A percentile compares a stretch with the other conserved stretches of the same genome.
Conservation (phyloP, 2,329 filamentous ascomycete species). For the Didymella pinodella region DNA sequence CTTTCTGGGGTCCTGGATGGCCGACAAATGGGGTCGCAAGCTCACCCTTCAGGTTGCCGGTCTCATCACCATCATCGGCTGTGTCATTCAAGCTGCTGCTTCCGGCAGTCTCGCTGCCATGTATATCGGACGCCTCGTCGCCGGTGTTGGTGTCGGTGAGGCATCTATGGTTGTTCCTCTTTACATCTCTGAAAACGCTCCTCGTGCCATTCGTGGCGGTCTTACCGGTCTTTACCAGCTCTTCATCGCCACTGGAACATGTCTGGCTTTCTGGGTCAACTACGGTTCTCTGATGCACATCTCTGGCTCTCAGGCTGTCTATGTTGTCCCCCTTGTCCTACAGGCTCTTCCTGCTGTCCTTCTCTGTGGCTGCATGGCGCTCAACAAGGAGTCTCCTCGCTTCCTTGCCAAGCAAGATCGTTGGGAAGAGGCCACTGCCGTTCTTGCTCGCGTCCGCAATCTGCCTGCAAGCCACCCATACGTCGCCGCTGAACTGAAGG, state of each 20-base stretch:
- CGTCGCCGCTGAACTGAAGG: slow-evolving; percentile 48
- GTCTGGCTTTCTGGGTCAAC: slow-evolving; percentile 64
- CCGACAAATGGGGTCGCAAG: slow-evolving; percentile 65
- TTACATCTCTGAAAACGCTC: slow-evolving; percentile 68
- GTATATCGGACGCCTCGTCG: slow-evolving; percentile 69
- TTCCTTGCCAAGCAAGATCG: slow-evolving; percentile 73
- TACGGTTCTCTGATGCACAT: slow-evolving; percentile 60
- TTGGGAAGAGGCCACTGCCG: slow-evolving; percentile 68
- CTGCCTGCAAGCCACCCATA: slow-evolving; percentile 53
- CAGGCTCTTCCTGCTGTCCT: slow-evolving; percentile 70
- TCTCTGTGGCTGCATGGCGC: slow-evolving; percentile 66
- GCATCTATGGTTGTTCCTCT: slow-evolving; percentile 67
- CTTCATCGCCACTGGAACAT: slow-evolving; percentile 62
- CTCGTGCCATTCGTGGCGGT: slow-evolving; percentile 66
- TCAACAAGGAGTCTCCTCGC: slow-evolving; percentile 72
- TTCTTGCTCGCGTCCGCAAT: slow-evolving; percentile 65
- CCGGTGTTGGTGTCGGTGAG: slow-evolving; percentile 61
- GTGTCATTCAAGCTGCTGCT: slow-evolving; percentile 70
- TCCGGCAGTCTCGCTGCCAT: slow-evolving; percentile 67
- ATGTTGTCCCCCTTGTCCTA: slow-evolving; percentile 69
- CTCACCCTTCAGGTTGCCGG: slow-evolving; percentile 64
- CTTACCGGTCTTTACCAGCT: slow-evolving; percentile 69
- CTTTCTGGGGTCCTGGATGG: slow-evolving; percentile 63
- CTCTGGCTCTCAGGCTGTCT: slow-evolving; percentile 60
- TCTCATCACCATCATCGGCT: slow-evolving; percentile 66